These are phyloP conservation scores for Epichloe elymi DNA, from an alignment of 2,329 filamentous ascomycete species.

Conservation along the genomic window DNA sequence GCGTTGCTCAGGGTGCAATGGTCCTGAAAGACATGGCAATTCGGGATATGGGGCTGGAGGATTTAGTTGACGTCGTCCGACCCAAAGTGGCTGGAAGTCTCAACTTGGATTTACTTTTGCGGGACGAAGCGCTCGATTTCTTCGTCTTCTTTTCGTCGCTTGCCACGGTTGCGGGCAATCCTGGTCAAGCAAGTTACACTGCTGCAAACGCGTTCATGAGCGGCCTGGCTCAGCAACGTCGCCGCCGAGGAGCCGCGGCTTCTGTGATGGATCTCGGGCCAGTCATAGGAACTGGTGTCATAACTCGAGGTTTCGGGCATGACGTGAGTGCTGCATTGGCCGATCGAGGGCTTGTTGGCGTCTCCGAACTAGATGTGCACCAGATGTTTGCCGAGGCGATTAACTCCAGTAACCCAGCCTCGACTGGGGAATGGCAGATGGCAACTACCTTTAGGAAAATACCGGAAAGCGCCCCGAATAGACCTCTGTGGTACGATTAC, in stretches of 20 bases:
- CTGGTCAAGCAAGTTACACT: conserved; percentile 30
- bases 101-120: conserved; percentile 20
- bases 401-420: neutral
- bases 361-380: conserved; percentile 19
- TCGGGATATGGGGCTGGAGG: conserved; percentile 14
- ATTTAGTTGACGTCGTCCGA: conserved; percentile 12
- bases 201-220: conserved; percentile 32
- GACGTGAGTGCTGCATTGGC: neutral
- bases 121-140: conserved; percentile 20
- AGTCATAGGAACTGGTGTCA: conserved; percentile 23
- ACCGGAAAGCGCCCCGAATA: neutral
- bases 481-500: neutral
- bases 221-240: conserved; percentile 22
- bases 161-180: conserved; percentile 15
- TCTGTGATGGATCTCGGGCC: conserved; percentile 25
- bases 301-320: neutral
- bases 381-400: conserved; percentile 19
- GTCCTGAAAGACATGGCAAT: conserved; percentile 25
- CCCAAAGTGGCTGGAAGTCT: conserved; percentile 23
- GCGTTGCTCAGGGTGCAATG: conserved; percentile 31
- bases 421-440: neutral
- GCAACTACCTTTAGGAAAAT: neutral
- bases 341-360: conserved; percentile 1
- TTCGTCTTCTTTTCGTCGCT: conserved; percentile 24
- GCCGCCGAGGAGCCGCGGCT: conserved; percentile 23